Percentiles rank a stretch among this genome's conserved stretches.
phyloP scores from a whole-genome alignment of 2,329 filamentous ascomycete genomes.

The Aureobasidium mangrovei region DNA sequence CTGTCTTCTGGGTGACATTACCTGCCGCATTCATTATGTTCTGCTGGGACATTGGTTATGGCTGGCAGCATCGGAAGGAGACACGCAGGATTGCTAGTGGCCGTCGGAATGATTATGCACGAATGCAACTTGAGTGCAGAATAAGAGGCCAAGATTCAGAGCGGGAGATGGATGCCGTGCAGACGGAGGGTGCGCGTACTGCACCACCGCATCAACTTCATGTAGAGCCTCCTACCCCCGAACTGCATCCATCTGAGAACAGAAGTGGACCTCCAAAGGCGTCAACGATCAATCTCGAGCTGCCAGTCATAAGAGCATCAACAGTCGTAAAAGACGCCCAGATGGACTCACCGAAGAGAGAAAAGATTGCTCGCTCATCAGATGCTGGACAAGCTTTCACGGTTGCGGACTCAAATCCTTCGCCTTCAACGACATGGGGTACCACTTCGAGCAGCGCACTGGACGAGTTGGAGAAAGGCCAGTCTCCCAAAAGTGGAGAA shows the following conservation, averaged over 20 bases:
- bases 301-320: background rate
- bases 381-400: too few relatives aligned
- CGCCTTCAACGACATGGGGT: too few relatives aligned
- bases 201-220: background rate
- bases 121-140: slow-evolving; percentile 33
- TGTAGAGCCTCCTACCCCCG: slow-evolving; percentile 6
- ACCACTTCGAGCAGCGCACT: too few relatives aligned
- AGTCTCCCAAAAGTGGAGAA: background rate
- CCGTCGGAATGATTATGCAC: slow-evolving; percentile 44
- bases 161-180: slow-evolving; percentile 8
- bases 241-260: slow-evolving; percentile 7
- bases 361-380: too few relatives aligned
- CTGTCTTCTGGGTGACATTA: slow-evolving; percentile 60
- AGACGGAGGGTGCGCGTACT: background rate
- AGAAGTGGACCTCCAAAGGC: background rate
- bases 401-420: too few relatives aligned
- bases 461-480: too few relatives aligned
- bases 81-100: slow-evolving; percentile 54
- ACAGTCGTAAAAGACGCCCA: too few relatives aligned
- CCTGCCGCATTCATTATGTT: slow-evolving; percentile 62
- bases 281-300: background rate
- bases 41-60: slow-evolving; percentile 55
- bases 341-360: too few relatives aligned
- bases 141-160: slow-evolving; percentile 29
- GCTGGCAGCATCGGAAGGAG: slow-evolving; percentile 54